Base-by-base conservation (phyloP, 2,329 filamentous ascomycete genomes). In the Fusarium solani-melongenae region DNA sequence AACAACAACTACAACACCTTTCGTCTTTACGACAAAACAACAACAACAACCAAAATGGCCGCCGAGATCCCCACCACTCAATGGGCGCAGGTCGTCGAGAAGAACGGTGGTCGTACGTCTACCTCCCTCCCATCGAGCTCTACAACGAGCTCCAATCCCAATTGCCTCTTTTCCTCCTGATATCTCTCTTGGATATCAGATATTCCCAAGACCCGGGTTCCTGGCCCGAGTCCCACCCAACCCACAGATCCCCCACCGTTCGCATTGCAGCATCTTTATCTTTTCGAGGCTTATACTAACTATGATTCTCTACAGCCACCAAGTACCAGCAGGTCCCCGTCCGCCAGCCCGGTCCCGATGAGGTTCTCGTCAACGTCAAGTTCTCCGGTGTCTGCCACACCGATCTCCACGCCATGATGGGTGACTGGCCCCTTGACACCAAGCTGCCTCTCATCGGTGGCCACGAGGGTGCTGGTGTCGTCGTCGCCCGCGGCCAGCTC, bases 301-400 rank as follows among this genome's bases (percentile, higher is more conserved):
- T 57, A 67, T 69, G 29, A 62, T 62, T 63, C 62, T 58, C 34
- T 55, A 22, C 71, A 91, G 90, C 90, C 76, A 86, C 90, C 78
- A 83, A 89, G 69, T 94, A 92, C 88, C 95, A 94, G 86, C 89
- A 92, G 85, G 96, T 98, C 79, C 92, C 93, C 76, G 94, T 97
- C 60, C 88, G 88, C 72, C 90, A 92, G 82, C 95, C 95, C 41
- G 94, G 92, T 24, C 92, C 95, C 61, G 95, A 97, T 85, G 94
- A 98, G 85, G 93, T 98, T 76, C 92, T 98, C 74, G 87, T 98
- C 85, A 96, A 97, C 85, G 90, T 97, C 88, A 95, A 95, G 84
- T 97, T 90, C 88, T 93, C 92, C 31, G 94, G 94, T 81, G 94
- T 97, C 76, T 97, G 94, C 88, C 94, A 97, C 87, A 97, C 94